phyloP scores from a whole-genome alignment of 441 rosid species.

The Syzygium malaccense region DNA sequence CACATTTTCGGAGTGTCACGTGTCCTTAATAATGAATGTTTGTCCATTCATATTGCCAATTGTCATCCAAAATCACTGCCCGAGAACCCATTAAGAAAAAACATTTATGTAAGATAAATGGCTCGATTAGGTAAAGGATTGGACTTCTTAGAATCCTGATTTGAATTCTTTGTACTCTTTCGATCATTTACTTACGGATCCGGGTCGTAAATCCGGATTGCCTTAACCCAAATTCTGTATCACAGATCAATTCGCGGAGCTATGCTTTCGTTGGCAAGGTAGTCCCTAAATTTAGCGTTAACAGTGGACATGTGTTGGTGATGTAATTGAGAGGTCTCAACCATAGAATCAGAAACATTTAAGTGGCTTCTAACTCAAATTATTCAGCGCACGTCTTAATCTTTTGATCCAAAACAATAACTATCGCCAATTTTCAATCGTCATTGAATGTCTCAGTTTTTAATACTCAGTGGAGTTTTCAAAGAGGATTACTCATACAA shows the following conservation, averaged over 20 bases:
- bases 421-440: too few relatives aligned
- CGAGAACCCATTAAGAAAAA: not conserved
- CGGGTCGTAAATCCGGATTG: not conserved
- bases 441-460: too few relatives aligned
- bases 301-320: fast-evolving
- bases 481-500: too few relatives aligned
- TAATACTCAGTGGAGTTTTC: too few relatives aligned
- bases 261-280: not conserved
- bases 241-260: not conserved
- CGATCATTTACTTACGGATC: not conserved
- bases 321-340: not conserved
- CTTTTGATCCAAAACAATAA: not conserved
- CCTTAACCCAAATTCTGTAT: not conserved
- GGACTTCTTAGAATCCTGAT: not conserved
- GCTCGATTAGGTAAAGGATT: not conserved
- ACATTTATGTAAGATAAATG: not conserved
- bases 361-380: not conserved
- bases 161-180: not conserved
- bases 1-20: not conserved
- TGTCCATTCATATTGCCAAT: not conserved
- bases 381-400: not conserved
- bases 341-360: not conserved
- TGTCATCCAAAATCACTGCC: not conserved
- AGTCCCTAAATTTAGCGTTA: not conserved
- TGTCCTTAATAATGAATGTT: not conserved